These are phyloP conservation scores for Mrakia gelida DNA, from an alignment of 768 basidiomycete species.

Conservation along the genomic window DNA sequence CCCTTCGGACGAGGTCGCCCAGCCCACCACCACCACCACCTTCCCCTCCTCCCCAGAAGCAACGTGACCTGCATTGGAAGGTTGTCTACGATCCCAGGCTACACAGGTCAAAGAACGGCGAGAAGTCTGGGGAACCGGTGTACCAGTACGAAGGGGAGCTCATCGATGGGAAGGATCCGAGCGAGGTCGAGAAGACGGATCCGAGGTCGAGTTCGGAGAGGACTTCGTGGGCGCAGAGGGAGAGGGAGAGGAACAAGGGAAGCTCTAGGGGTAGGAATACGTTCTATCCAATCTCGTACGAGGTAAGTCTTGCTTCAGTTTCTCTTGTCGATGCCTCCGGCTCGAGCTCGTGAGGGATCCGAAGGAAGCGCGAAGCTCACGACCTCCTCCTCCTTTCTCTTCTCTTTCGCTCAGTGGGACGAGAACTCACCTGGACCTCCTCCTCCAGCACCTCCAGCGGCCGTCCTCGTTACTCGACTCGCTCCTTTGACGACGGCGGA, in stretches of 20 bases:
- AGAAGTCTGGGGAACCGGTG: neutral
- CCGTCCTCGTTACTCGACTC: conserved; percentile 67
- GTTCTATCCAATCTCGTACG: conserved; percentile 1
- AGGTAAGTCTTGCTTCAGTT: neutral
- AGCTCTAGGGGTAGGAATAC: no score
- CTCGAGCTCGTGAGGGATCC: neutral
- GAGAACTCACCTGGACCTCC: conserved; percentile 64
- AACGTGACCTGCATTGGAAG: neutral
- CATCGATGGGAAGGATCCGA: neutral
- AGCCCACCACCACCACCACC: neutral
- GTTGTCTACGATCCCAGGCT: neutral
- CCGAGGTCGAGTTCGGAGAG: neutral
- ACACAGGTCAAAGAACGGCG: neutral
- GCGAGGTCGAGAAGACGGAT: conserved; percentile 7
- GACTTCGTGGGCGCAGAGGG: no score
- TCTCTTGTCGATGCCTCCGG: neutral
- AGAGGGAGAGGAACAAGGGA: neutral
- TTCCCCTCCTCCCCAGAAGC: neutral
- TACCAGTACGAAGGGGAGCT: neutral
- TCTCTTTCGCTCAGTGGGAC: conserved; percentile 58
- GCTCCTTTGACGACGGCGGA: conserved; percentile 65
- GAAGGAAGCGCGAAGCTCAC: neutral
- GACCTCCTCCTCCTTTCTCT: conserved; percentile 14
- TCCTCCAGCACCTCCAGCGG: conserved; percentile 67
- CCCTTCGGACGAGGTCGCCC: neutral